Evolutionary conservation across 148 eudicot genomes (phyloP).

Genomic region (Polygonum aviculare): DNA sequence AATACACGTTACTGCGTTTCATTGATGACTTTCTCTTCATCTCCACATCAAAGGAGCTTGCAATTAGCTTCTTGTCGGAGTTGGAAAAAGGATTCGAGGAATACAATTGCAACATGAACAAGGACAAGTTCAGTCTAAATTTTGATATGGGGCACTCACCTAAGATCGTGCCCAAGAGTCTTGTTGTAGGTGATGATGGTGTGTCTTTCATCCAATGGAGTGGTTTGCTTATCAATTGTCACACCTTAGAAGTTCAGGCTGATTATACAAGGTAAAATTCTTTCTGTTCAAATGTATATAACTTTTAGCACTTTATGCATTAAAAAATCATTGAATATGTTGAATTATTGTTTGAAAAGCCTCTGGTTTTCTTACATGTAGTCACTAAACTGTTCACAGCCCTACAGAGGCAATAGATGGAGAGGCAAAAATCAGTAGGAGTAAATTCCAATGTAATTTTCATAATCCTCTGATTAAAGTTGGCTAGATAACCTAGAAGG

Average conservation of each 20-base stretch:
- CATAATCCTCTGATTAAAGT: no score
- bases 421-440: no score
- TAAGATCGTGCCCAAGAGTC: conserved; percentile 29
- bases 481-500: no score
- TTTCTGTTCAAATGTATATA: background rate
- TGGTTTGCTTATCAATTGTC: conserved; percentile 80
- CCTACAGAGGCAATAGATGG: no score
- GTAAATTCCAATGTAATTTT: no score
- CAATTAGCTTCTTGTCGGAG: conserved; percentile 48
- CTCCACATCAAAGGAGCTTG: conserved; percentile 70
- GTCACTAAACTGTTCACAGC: no score
- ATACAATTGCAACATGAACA: conserved; percentile 86
- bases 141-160: conserved; percentile 29
- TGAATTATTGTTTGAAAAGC: no score
- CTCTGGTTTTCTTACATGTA: no score
- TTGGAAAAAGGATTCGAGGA: conserved; percentile 55
- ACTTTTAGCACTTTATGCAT: background rate
- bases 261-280: conserved; percentile 65
- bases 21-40: conserved; percentile 79
- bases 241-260: conserved; percentile 82
- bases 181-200: conserved; percentile 44
- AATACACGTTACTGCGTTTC: conserved; percentile 56
- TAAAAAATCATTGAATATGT: no score
- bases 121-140: conserved; percentile 57
- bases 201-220: conserved; percentile 73